phyloP scores from a whole-genome alignment of 176 grass and related monocot genomes.

The Hsuehochloa calcarea region DNA sequence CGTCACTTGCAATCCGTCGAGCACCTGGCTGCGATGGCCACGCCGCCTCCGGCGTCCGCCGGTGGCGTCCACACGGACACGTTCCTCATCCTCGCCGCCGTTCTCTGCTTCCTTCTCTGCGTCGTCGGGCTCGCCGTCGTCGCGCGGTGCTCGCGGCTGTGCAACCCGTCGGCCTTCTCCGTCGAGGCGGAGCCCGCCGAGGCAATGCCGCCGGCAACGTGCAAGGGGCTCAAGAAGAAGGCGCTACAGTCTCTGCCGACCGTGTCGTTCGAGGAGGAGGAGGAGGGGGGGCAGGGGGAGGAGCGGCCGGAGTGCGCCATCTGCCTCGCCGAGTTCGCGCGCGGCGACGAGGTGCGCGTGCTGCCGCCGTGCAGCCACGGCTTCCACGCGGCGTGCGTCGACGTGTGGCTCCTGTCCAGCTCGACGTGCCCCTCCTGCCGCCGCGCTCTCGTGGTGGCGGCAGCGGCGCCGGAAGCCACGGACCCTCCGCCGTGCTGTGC shows the following conservation, averaged over 20 bases:
- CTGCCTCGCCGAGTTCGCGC: constrained; percentile 66
- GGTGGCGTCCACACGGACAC: constrained; percentile 50
- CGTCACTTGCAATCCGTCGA: constrained; percentile 25
- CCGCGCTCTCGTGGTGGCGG: constrained; percentile 40
- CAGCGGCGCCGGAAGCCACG: not conserved
- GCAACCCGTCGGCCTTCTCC: constrained; percentile 48
- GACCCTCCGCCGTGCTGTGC: not conserved
- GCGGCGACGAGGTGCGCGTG: constrained; percentile 71
- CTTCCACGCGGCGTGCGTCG: constrained; percentile 84
- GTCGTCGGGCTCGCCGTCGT: constrained; percentile 69
- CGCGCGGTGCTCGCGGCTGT: constrained; percentile 52
- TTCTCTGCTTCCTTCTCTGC: constrained; percentile 71
- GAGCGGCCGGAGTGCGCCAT: constrained; percentile 71
- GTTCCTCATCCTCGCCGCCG: constrained; percentile 56
- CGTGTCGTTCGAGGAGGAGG: constrained; percentile 25
- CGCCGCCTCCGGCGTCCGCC: not conserved
- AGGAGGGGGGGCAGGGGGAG: not conserved
- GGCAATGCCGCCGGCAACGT: not conserved
- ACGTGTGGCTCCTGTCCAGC: constrained; percentile 70
- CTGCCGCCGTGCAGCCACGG: constrained; percentile 72
- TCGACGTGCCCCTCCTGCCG: constrained; percentile 95
- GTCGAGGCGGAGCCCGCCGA: not conserved
- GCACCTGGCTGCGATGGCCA: constrained; percentile 9
- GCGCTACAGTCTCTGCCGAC: constrained; percentile 55
- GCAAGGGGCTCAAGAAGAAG: constrained; percentile 55